phyloP scores from a whole-genome alignment of 768 basidiomycete genomes.

The Auriscalpium vulgare region DNA sequence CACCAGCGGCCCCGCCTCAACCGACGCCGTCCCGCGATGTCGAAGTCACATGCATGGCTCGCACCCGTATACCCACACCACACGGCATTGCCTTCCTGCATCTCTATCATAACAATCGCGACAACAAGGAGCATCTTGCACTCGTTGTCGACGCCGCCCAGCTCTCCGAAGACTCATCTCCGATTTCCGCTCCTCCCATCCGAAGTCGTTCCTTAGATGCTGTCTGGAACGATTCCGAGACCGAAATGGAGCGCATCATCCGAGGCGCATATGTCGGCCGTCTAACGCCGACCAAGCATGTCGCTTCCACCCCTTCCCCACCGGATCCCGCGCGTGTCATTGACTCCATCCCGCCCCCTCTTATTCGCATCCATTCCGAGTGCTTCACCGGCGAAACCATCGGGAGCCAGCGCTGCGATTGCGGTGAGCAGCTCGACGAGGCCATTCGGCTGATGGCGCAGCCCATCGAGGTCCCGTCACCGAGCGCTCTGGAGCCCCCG shows the following conservation, averaged over 20 bases:
- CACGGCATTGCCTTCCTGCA: constrained; percentile 92
- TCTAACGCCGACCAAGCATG: constrained; percentile 46
- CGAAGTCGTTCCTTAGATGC: constrained; percentile 77
- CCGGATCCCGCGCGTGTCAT: constrained; percentile 7
- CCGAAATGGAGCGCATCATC: constrained; percentile 87
- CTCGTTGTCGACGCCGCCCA: constrained; percentile 92
- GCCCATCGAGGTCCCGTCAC: constrained; percentile 44
- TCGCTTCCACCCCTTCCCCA: constrained; percentile 22
- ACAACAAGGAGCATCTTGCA: constrained; percentile 92
- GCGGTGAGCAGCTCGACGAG: constrained; percentile 97
- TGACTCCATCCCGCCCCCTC: constrained; percentile 53
- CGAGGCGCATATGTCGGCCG: constrained; percentile 91
- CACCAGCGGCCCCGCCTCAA: constrained; percentile 15
- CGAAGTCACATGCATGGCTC: constrained; percentile 90
- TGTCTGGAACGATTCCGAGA: constrained; percentile 78
- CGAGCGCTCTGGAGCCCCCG: constrained; percentile 23
- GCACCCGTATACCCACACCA: constrained; percentile 94
- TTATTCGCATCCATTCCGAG: constrained; percentile 95
- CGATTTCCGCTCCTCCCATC: constrained; percentile 41
- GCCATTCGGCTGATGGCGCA: constrained; percentile 85
- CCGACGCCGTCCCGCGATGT: constrained; percentile 24
- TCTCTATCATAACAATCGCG: constrained; percentile 88
- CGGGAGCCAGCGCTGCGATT: constrained; percentile 97
- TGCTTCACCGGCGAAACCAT: constrained; percentile 98
- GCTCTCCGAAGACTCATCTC: constrained; percentile 38